These are phyloP conservation scores for Aspergillus aculeatus DNA, from an alignment of 2,329 filamentous ascomycete species.

Conservation along the genomic window DNA sequence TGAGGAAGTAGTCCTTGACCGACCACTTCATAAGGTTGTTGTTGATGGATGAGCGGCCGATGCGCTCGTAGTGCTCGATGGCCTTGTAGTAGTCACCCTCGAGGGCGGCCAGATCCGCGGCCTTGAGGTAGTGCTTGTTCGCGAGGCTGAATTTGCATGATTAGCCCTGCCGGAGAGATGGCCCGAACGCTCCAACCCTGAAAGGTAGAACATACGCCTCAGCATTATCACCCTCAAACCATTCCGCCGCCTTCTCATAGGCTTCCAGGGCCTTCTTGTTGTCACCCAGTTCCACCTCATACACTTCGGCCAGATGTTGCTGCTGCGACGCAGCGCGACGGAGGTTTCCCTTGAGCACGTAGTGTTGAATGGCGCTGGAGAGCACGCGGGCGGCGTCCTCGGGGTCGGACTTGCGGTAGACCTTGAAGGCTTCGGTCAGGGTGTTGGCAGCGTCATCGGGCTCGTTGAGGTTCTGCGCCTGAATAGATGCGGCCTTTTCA, in stretches of 20 bases:
- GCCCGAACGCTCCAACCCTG: not conserved
- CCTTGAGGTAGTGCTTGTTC: slow-evolving; percentile 92
- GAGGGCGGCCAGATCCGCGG: slow-evolving; percentile 80
- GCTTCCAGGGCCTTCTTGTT: slow-evolving; percentile 73
- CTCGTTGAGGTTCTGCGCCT: slow-evolving; percentile 78
- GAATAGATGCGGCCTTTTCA: slow-evolving; percentile 79
- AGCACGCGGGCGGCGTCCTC: slow-evolving; percentile 79
- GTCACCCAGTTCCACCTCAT: slow-evolving; percentile 78
- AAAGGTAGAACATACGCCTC: slow-evolving; percentile 58
- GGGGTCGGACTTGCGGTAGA: slow-evolving; percentile 82
- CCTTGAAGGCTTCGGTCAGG: slow-evolving; percentile 88
- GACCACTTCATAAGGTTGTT: slow-evolving; percentile 93
- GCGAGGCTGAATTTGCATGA: slow-evolving; percentile 59
- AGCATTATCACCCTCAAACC: slow-evolving; percentile 86
- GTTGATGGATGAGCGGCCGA: slow-evolving; percentile 72
- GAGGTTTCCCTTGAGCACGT: slow-evolving; percentile 87
- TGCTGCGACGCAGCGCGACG: slow-evolving; percentile 86
- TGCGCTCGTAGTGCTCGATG: slow-evolving; percentile 78
- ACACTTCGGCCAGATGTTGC: slow-evolving; percentile 82
- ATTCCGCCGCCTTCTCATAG: slow-evolving; percentile 81
- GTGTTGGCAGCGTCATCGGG: slow-evolving; percentile 90
- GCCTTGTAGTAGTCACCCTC: slow-evolving; percentile 82
- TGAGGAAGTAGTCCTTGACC: slow-evolving; percentile 94
- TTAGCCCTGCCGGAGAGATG: not conserved
- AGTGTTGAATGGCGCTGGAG: slow-evolving; percentile 77